Percentiles rank a stretch among this genome's conserved stretches.
phyloP scores from a whole-genome alignment of 225 moss, liverwort and hornwort species.

The Thuidium tamariscinum region DNA sequence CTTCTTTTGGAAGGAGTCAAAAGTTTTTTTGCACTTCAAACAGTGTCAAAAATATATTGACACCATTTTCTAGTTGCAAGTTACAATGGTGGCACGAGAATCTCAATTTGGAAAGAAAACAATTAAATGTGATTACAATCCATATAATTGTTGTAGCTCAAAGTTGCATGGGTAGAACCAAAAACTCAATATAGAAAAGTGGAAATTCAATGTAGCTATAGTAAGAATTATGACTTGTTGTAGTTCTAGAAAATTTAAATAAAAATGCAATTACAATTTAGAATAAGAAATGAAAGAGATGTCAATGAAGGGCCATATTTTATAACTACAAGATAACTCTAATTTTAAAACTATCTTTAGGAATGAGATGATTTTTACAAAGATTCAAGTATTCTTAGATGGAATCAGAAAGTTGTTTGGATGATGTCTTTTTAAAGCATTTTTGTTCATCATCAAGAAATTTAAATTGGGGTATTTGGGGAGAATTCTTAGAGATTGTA shows the following conservation, averaged over 20 bases:
- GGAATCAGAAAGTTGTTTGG: not conserved
- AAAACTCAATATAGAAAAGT: not conserved
- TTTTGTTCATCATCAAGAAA: not conserved
- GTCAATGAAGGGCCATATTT: not conserved
- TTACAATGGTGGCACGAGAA: not conserved
- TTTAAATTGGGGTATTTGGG: fast-evolving
- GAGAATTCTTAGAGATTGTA: not conserved
- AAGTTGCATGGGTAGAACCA: not conserved
- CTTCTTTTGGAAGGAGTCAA: not conserved
- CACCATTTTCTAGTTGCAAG: not conserved
- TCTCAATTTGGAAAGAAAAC: not conserved
- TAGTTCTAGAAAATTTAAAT: not conserved
- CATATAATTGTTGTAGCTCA: fast-evolving
- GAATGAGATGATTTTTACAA: not conserved
- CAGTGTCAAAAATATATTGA: too few relatives aligned
- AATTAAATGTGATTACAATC: not conserved
- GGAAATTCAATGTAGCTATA: not conserved
- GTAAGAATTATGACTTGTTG: not conserved
- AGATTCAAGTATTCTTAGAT: not conserved
- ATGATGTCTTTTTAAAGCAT: not conserved
- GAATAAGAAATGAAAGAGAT: not conserved
- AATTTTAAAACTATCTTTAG: not conserved
- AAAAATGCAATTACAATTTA: not conserved
- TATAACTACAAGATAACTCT: not conserved
- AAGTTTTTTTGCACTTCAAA: not conserved